A percentile compares a stretch with the other conserved stretches of the same genome.
Conservation (phyloP, 768 basidiomycete genomes). For the Tephrocybe sp. region DNA sequence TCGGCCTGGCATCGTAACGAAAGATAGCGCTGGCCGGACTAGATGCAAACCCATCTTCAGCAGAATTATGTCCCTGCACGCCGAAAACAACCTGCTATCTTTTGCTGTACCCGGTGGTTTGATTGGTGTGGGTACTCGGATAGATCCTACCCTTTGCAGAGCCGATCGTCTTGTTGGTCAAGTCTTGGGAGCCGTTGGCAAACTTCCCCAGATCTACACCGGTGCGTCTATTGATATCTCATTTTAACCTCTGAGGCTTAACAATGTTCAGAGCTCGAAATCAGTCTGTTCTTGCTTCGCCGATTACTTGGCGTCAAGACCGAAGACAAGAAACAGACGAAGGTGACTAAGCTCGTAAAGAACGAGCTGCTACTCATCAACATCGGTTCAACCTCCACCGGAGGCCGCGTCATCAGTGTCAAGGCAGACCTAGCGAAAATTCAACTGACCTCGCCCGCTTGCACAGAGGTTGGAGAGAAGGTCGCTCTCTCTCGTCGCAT, state of each 20-base stretch:
- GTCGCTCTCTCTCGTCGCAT: slow-evolving; percentile 93
- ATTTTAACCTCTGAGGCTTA: neutral
- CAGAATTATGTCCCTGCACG: slow-evolving; percentile 85
- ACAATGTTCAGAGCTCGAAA: slow-evolving; percentile 68
- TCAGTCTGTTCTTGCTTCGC: slow-evolving; percentile 91
- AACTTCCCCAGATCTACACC: slow-evolving; percentile 90
- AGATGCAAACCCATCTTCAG: slow-evolving; percentile 94
- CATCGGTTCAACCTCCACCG: slow-evolving; percentile 96
- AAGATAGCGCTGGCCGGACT: slow-evolving; percentile 86
- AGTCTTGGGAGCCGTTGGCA: slow-evolving; percentile 92
- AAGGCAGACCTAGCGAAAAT: slow-evolving; percentile 96
- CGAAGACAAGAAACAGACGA: slow-evolving; percentile 98
- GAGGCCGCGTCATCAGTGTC: slow-evolving; percentile 90
- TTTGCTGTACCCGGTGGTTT: slow-evolving; percentile 97
- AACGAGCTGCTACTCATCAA: slow-evolving; percentile 94
- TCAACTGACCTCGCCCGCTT: slow-evolving; percentile 89
- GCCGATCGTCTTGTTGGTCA: slow-evolving; percentile 97
- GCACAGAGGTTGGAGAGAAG: slow-evolving; percentile 97
- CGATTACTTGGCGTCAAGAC: slow-evolving; percentile 97
- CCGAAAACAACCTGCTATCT: slow-evolving; percentile 90
- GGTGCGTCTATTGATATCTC: slow-evolving; percentile 37
- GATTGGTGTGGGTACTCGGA: slow-evolving; percentile 97
- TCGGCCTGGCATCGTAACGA: slow-evolving; percentile 94
- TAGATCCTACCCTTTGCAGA: slow-evolving; percentile 95
- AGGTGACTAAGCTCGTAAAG: slow-evolving; percentile 87